These are phyloP conservation scores for Patellifolia procumbens DNA, from an alignment of 179 eudicot species.

Conservation along the genomic window DNA sequence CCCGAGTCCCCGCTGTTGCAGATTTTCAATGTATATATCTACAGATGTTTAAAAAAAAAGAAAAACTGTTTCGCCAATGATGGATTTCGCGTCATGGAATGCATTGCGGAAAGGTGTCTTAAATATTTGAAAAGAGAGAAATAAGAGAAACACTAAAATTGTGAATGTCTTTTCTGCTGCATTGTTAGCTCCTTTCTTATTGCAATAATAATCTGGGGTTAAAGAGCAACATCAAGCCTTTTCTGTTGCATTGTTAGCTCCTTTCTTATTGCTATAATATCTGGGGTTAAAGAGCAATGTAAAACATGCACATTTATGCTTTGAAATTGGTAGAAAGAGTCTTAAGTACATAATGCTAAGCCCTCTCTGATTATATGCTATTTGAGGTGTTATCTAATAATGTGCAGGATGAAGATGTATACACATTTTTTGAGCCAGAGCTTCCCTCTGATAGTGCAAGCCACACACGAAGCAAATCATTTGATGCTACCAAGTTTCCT, in stretches of 20 bases:
- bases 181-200: no score
- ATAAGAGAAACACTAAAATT: no score
- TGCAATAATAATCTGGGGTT: no score
- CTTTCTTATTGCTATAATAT: background rate
- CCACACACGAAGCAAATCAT: constrained; percentile 42
- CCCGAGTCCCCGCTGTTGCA: no score
- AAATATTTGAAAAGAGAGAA: no score
- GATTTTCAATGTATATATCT: background rate
- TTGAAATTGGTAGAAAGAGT: background rate
- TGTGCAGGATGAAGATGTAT: constrained; percentile 82
- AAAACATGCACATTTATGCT: background rate
- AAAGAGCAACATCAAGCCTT: no score
- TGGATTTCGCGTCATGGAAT: no score
- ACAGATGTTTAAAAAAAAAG: background rate
- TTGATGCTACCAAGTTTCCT: constrained; percentile 39
- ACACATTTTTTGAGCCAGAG: constrained; percentile 93
- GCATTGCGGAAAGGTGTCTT: no score
- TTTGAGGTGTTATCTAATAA: background rate
- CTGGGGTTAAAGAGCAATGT: background rate
- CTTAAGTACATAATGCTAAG: no score
- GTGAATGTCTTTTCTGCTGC: no score
- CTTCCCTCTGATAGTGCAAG: constrained; percentile 54
- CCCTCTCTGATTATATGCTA: background rate
- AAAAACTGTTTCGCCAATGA: no score
- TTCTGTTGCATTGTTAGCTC: no score